Conservation (phyloP, 208 protist species). For the Porcisia deanei region DNA sequence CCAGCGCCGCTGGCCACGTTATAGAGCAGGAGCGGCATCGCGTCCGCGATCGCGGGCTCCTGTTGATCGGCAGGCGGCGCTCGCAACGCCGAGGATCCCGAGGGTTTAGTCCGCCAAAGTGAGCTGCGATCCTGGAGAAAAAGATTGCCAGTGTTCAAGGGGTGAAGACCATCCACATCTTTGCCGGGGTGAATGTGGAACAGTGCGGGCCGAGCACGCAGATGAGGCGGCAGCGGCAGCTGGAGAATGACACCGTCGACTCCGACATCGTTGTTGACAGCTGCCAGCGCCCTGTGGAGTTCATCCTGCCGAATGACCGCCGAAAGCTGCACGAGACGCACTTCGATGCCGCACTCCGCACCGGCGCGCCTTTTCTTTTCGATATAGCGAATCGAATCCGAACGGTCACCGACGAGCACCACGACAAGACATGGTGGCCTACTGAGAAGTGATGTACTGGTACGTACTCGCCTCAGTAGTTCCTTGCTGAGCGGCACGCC, state of each 20-base stretch:
- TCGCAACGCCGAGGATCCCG: background rate
- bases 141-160: conserved; percentile 88
- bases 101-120: conserved; percentile 4
- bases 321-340: conserved; percentile 41
- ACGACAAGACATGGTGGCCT: conserved; percentile 87
- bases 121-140: conserved; percentile 69
- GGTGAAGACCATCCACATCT: conserved; percentile 94
- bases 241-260: conserved; percentile 91
- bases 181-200: conserved; percentile 72
- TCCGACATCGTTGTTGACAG: conserved; percentile 33
- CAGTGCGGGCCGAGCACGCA: conserved; percentile 72
- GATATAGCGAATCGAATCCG: conserved; percentile 87
- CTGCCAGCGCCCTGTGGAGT: conserved; percentile 43
- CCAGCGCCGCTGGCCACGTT: conserved; percentile 25
- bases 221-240: conserved; percentile 92
- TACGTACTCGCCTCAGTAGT: conserved; percentile 38
- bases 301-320: conserved; percentile 27
- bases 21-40: conserved; percentile 21
- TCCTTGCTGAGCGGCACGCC: conserved; percentile 42
- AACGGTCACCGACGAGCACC: conserved; percentile 91
- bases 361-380: conserved; percentile 50
- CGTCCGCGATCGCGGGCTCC: conserved; percentile 8
- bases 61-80: background rate
- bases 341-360: conserved; percentile 46
- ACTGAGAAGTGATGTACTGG: conserved; percentile 31